A percentile compares a stretch with the other conserved stretches of the same genome.
Conservation (phyloP, 371 early-diverging fungal species). For the Mucor mucedo region DNA sequence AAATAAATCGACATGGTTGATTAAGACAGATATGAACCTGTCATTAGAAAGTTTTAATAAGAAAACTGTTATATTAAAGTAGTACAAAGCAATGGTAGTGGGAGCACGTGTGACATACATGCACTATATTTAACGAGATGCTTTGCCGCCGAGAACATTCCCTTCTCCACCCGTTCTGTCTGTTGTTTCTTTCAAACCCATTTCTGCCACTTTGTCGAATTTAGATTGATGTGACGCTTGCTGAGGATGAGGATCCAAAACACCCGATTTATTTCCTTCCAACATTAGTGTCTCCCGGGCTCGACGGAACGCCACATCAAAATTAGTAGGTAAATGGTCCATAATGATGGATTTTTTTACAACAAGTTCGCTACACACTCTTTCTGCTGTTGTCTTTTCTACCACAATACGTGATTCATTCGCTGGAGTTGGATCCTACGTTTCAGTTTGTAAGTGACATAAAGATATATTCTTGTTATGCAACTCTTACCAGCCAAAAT, state of each 20-base stretch:
- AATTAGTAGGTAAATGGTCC: conserved; percentile 56
- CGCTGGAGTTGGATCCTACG: conserved; percentile 48
- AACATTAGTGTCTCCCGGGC: conserved; percentile 52
- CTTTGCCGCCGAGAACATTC: conserved; percentile 1
- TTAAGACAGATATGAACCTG: too few relatives aligned
- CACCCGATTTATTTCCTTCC: conserved; percentile 19
- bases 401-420: conserved; percentile 54
- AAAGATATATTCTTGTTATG: background rate
- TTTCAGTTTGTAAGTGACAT: background rate
- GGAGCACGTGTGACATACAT: too few relatives aligned
- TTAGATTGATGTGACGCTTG: background rate
- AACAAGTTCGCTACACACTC: conserved; percentile 50
- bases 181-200: conserved; percentile 26
- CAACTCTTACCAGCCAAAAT: conserved; percentile 49
- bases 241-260: conserved; percentile 16
- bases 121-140: conserved; percentile 8
- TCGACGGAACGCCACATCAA: conserved; percentile 50
- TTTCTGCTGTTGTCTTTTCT: conserved; percentile 42
- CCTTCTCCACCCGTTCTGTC: conserved; percentile 26
- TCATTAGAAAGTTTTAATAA: too few relatives aligned
- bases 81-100: too few relatives aligned
- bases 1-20: too few relatives aligned
- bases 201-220: conserved; percentile 10
- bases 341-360: conserved; percentile 48
- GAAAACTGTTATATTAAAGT: background rate